Percentiles rank a stretch among this genome's conserved stretches.
phyloP scores from a whole-genome alignment of 805 yeast species.

The Monosporozyma aquatica region DNA sequence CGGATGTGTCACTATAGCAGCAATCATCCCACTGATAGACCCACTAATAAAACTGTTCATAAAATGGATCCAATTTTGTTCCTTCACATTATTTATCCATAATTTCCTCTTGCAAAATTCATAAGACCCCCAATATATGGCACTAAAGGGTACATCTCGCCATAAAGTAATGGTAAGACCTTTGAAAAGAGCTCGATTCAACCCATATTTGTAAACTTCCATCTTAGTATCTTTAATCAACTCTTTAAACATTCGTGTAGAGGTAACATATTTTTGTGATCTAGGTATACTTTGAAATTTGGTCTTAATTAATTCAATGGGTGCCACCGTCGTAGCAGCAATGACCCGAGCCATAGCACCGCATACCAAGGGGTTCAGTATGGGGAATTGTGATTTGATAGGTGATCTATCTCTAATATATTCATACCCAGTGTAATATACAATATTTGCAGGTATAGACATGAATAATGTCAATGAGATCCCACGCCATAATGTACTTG shows the following conservation, averaged over 20 bases:
- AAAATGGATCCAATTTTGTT: conserved; percentile 28
- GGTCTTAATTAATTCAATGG: conserved; percentile 80
- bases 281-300: conserved; percentile 82
- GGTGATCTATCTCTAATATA: conserved; percentile 71
- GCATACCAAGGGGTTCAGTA: conserved; percentile 67
- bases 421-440: conserved; percentile 91
- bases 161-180: conserved; percentile 84
- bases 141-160: conserved; percentile 97
- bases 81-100: conserved; percentile 5
- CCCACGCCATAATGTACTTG: conserved; percentile 79
- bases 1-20: conserved; percentile 85
- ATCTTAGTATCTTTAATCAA: conserved; percentile 44
- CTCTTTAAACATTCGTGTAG: conserved; percentile 32
- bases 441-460: conserved; percentile 90
- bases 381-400: conserved; percentile 28
- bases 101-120: conserved; percentile 40
- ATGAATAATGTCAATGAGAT: conserved; percentile 70
- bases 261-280: conserved; percentile 21
- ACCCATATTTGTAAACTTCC: conserved; percentile 50
- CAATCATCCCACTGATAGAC: conserved; percentile 70
- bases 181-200: conserved; percentile 52
- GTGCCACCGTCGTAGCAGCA: conserved; percentile 80
- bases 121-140: conserved; percentile 86
- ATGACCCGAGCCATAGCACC: conserved; percentile 77
- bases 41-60: conserved; percentile 70